Percentiles rank a stretch among this genome's conserved stretches.
These are phyloP conservation scores for Groenewaldozyma sp. DNA, from an alignment of 1,139 yeast species.

Conservation along the genomic window DNA sequence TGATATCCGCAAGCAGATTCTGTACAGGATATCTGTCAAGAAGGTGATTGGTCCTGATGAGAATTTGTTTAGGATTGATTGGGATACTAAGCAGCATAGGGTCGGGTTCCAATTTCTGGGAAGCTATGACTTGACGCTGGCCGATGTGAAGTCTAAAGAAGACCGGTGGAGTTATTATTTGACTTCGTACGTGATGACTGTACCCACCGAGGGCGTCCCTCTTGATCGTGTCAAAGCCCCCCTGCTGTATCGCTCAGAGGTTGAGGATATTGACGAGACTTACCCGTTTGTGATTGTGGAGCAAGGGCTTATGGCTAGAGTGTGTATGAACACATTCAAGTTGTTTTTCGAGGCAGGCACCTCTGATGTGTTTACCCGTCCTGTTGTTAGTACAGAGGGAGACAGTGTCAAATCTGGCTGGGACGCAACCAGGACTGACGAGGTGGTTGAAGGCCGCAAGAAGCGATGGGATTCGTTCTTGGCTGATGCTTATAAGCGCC, in stretches of 20 bases:
- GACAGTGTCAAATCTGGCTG: conserved; percentile 6
- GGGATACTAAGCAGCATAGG: conserved; percentile 42
- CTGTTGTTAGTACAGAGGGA: conserved; percentile 6
- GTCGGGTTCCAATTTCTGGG: conserved; percentile 81
- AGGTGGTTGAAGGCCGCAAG: conserved; percentile 15
- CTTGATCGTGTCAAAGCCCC: conserved; percentile 34
- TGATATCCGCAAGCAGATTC: conserved; percentile 78
- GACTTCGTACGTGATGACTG: conserved; percentile 87
- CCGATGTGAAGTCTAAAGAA: conserved; percentile 64
- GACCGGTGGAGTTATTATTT: conserved; percentile 88
- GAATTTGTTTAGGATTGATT: conserved; percentile 82
- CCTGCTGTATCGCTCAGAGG: conserved; percentile 21
- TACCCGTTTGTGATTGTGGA: conserved; percentile 35
- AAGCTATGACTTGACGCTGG: conserved; percentile 74
- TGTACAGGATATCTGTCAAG: conserved; percentile 83
- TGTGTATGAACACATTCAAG: conserved; percentile 71
- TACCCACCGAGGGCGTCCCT: conserved; percentile 96
- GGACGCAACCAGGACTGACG: conserved; percentile 13
- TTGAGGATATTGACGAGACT: conserved; percentile 57
- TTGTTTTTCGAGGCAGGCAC: conserved; percentile 77
- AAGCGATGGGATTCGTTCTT: conserved; percentile 19
- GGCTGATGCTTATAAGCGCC: conserved; percentile 27
- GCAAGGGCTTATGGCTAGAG: conserved; percentile 71
- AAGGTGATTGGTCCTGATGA: conserved; percentile 75
- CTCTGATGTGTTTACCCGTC: conserved; percentile 61